A percentile compares a stretch with the other conserved stretches of the same genome.
Evolutionary conservation across 805 yeast genomes (phyloP).

Genomic region (Zygosaccharomyces rouxii): DNA sequence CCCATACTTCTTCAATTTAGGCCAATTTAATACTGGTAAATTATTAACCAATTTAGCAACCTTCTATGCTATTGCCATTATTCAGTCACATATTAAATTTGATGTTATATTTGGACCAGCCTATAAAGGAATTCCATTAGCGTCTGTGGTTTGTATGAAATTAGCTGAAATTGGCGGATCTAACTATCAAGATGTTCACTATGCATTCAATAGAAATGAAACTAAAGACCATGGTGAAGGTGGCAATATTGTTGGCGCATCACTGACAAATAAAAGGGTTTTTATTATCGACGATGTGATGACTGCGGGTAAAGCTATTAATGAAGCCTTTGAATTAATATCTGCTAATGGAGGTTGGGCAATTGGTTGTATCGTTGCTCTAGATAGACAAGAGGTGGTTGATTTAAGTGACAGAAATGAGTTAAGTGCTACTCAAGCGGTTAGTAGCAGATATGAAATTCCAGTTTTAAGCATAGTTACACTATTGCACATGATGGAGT

Average conservation of each 20-base stretch:
- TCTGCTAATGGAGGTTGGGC: slow-evolving; percentile 61
- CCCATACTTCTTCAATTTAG: slow-evolving; percentile 95
- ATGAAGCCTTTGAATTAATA: slow-evolving; percentile 85
- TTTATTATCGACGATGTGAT: slow-evolving; percentile 93
- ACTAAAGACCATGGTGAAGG: slow-evolving; percentile 98
- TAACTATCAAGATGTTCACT: slow-evolving; percentile 67
- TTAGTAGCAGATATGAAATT: slow-evolving; percentile 62
- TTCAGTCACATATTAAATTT: slow-evolving; percentile 74
- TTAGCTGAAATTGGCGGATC: slow-evolving; percentile 85
- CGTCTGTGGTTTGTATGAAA: slow-evolving; percentile 88
- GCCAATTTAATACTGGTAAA: slow-evolving; percentile 76
- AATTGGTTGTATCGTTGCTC: slow-evolving; percentile 81
- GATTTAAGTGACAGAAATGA: slow-evolving; percentile 43
- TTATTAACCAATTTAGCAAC: slow-evolving; percentile 73
- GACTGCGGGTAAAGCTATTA: slow-evolving; percentile 98
- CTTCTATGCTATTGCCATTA: slow-evolving; percentile 84
- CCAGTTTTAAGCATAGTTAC: slow-evolving; percentile 82
- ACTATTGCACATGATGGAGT: slow-evolving; percentile 66
- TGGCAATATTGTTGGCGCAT: slow-evolving; percentile 85
- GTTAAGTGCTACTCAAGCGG: slow-evolving; percentile 75
- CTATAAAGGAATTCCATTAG: slow-evolving; percentile 93
- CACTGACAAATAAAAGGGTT: slow-evolving; percentile 63
- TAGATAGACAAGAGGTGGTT: slow-evolving; percentile 92
- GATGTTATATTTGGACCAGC: slow-evolving; percentile 97
- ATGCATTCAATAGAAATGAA: slow-evolving; percentile 95